A percentile compares a stretch with the other conserved stretches of the same genome.
Evolutionary conservation across 1,284 basidiomycete genomes (phyloP).

Genomic region (Inonotus hispidus): DNA sequence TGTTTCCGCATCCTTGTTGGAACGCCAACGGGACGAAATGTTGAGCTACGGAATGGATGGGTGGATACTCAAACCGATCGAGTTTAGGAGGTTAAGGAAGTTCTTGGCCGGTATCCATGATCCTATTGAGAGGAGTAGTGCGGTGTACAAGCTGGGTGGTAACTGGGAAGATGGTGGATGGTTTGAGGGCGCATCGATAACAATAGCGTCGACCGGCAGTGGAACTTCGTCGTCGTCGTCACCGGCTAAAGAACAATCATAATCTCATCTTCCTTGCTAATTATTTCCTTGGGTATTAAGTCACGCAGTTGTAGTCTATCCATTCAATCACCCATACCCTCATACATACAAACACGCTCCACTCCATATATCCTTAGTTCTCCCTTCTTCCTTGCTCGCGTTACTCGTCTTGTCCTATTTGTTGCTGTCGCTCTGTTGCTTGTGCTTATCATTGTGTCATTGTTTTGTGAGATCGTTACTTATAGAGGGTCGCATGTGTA

Average conservation of each 20-base stretch:
- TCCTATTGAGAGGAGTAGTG: conserved; percentile 41
- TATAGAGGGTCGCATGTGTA: no score
- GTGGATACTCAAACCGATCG: conserved; percentile 84
- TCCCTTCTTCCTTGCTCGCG: no score
- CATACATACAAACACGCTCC: no score
- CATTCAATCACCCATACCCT: not conserved
- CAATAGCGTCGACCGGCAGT: not conserved
- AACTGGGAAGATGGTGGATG: conserved; percentile 75
- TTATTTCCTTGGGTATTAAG: not conserved
- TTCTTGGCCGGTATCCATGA: conserved; percentile 61
- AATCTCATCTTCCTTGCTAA: not conserved
- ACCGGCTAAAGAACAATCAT: not conserved
- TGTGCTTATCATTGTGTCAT: no score
- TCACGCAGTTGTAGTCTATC: not conserved
- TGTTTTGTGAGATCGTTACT: no score
- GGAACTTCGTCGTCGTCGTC: not conserved
- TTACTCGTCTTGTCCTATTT: not conserved
- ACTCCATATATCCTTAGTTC: not conserved
- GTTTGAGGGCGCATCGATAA: conserved; percentile 22
- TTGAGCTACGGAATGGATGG: conserved; percentile 68
- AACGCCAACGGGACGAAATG: conserved; percentile 58
- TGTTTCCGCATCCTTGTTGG: conserved; percentile 73
- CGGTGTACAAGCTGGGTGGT: conserved; percentile 54
- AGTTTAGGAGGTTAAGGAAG: conserved; percentile 64
- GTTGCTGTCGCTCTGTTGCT: no score